phyloP scores from a whole-genome alignment of 2,329 filamentous ascomycete genomes.

The Pezicula radicicola region DNA sequence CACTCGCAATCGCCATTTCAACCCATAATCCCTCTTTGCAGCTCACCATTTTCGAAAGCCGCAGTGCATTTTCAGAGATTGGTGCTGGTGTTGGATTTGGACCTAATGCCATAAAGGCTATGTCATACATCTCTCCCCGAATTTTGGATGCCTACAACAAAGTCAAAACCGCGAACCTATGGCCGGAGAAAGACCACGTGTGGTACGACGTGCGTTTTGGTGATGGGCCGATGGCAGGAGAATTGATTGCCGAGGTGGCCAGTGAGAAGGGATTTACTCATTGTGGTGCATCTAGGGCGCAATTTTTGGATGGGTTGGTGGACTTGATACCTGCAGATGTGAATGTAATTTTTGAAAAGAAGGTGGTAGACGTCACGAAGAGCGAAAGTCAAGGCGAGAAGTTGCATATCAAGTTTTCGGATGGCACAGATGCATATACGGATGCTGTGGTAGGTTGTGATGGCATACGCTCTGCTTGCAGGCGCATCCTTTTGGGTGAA shows the following conservation, averaged over 20 bases:
- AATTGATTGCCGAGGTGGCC: conserved; percentile 22
- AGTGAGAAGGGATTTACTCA: conserved; percentile 22
- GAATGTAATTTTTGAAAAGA: conserved; percentile 26
- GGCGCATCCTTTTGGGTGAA: conserved; percentile 47
- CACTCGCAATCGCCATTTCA: conserved; percentile 49
- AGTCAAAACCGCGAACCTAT: conserved; percentile 19
- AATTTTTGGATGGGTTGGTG: conserved; percentile 38
- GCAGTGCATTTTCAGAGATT: conserved; percentile 51
- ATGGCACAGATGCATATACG: conserved; percentile 37
- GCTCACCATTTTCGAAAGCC: conserved; percentile 51
- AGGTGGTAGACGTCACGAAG: conserved; percentile 22
- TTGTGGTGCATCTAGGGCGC: conserved; percentile 30
- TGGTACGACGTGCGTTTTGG: conserved; percentile 38
- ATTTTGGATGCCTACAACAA: conserved; percentile 39
- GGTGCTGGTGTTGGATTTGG: conserved; percentile 56
- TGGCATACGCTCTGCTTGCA: conserved; percentile 55
- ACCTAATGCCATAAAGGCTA: conserved; percentile 51
- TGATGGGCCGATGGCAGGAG: conserved; percentile 20
- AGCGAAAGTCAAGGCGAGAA: conserved; percentile 15
- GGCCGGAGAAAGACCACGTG: conserved; percentile 28
- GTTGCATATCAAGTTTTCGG: conserved; percentile 34
- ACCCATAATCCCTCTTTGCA: conserved; percentile 36
- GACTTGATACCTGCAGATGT: conserved; percentile 30
- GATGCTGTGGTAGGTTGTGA: conserved; percentile 56
- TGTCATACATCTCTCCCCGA: conserved; percentile 48